phyloP scores from a whole-genome alignment of 495 filamentous ascomycete species.

The Aspergillus olivimuriae region DNA sequence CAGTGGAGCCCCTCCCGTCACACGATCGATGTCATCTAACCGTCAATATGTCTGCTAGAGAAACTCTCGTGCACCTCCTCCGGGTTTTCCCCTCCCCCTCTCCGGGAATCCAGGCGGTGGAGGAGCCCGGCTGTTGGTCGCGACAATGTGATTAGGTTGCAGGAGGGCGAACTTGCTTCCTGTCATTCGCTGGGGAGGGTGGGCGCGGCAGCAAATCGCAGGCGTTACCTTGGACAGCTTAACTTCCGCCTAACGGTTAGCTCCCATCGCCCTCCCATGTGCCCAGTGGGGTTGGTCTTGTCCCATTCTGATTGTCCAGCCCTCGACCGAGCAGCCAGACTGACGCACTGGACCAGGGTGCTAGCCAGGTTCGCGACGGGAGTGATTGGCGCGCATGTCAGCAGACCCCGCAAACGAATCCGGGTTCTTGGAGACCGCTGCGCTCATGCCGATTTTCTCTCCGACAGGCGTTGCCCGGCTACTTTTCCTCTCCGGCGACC shows the following conservation, averaged over 20 bases:
- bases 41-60: too few species aligned
- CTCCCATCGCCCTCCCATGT: slow-evolving; percentile 9
- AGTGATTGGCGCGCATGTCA: slow-evolving; percentile 15
- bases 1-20: slow-evolving; percentile 11
- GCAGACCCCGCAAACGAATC: slow-evolving; percentile 17
- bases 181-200: slow-evolving; percentile 7
- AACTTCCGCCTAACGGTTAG: slow-evolving; percentile 8
- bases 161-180: slow-evolving; percentile 8
- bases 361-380: slow-evolving; percentile 6
- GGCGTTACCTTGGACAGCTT: background rate
- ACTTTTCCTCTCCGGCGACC: background rate
- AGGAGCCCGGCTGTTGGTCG: too few species aligned
- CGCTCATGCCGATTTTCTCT: background rate
- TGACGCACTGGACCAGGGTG: slow-evolving; percentile 15
- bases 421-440: slow-evolving; percentile 9
- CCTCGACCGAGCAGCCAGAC: background rate
- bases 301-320: too few species aligned
- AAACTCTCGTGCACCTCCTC: too few species aligned
- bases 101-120: too few species aligned
- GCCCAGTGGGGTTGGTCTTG: slow-evolving; percentile 10
- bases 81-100: too few species aligned
- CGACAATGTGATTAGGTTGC: slow-evolving; percentile 11
- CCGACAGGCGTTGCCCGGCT: slow-evolving; percentile 3
- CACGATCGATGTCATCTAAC: slow-evolving; percentile 15
- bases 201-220: slow-evolving; percentile 10